Base-by-base conservation (phyloP, 2,329 filamentous ascomycete species). In the Chaetomiaceae sp. region DNA sequence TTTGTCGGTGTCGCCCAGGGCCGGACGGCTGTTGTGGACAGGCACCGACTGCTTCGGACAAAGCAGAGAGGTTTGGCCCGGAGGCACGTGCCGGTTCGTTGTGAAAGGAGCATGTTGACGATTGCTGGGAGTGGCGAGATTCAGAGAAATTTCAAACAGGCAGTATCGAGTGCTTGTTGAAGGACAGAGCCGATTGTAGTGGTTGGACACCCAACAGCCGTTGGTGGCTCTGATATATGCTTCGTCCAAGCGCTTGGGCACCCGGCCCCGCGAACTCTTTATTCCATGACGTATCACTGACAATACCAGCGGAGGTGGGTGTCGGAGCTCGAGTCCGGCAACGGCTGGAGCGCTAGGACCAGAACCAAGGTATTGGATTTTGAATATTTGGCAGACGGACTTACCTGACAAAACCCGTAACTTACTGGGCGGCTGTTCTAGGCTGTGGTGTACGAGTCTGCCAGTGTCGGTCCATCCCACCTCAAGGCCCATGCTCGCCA, bases 21-120 rank as follows among this genome's bases (percentile, higher is more conserved):
- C 11, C 50, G 52, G 12, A 22, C 32, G 5, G 38, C 4, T 6
- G 52, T 48, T 3, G 48, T 45, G 6, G 54, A 51, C 20, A 50
- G 44, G 29, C 36, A 47, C 20, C 49, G 40, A 19, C 27, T 32
- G 7, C 34, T 32, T 5, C n/a, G n/a, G 29, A 3, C 14, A 6
- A 14, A 15, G 18, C n/a, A 9, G 9, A 6, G 22, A 24, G 22
- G 22, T 5, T 9, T 6, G 11, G 32, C 5, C 18, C 39, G 35
- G 22, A 18, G 29, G 10, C 4, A 3, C 26, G 20, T 15, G n/a
- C 18, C 10, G 30, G 27, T 5, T 33, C 27, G 32, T 22, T 41
- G 47, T n/a, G 37, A 20, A 32, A 40, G 2, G 11, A 43, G n/a
- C 44, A 41, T 50, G 24, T 19, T 41, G 36, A 24, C 27, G 34